phyloP scores from a whole-genome alignment of 768 basidiomycete genomes.

The Tulasnella sp. region DNA sequence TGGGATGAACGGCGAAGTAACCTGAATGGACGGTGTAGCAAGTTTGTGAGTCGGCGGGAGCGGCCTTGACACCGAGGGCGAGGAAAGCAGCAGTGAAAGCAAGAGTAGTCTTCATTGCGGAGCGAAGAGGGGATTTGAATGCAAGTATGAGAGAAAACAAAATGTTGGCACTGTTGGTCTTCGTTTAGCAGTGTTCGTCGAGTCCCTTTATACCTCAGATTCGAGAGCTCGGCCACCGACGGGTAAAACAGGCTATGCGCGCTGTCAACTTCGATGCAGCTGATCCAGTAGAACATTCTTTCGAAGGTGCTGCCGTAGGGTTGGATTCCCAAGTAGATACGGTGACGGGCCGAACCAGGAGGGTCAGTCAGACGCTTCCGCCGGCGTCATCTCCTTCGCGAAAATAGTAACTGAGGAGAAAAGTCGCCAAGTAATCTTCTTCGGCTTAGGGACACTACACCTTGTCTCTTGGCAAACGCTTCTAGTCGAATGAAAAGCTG shows the following conservation, averaged over 20 bases:
- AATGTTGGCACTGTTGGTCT: neutral
- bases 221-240: neutral
- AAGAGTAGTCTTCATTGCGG: neutral
- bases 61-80: neutral
- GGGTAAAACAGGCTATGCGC: neutral
- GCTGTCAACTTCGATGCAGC: neutral
- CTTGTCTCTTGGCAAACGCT: neutral
- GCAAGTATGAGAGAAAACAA: neutral
- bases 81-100: neutral
- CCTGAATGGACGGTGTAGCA: neutral
- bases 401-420: neutral
- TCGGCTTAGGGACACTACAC: neutral
- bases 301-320: neutral
- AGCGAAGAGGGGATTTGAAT: neutral
- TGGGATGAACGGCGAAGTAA: neutral
- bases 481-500: neutral
- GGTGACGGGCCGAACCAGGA: neutral
- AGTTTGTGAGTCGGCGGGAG: neutral
- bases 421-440: neutral
- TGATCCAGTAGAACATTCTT: neutral
- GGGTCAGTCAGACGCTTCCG: neutral
- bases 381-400: neutral
- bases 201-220: neutral
- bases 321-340: neutral
- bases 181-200: neutral